Evolutionary conservation across 2,329 filamentous ascomycete genomes (phyloP), one percentile per base, ranked within the genome.

Genomic region (Scedosporium boydii): DNA sequence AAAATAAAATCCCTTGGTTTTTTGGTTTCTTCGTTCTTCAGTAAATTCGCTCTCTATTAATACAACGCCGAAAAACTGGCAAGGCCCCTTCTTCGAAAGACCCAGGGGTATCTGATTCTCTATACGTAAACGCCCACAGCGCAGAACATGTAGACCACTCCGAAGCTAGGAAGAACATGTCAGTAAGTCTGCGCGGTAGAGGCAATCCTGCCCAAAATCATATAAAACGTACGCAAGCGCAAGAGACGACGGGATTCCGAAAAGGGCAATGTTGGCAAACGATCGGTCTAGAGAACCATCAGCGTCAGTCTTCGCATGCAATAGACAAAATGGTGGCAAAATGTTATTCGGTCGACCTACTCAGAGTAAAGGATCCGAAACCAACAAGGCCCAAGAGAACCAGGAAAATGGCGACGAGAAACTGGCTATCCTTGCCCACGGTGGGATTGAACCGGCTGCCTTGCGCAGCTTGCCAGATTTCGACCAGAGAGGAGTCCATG

Each of bases 121-220:
- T 66, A 99, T 75, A 99, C 91, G 87, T 99, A 98, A 73, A 99
- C 95, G 74, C 95, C 95, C 74, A 95, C 95, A 64, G 93, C 95
- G 78, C 95, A 99, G 78, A 99, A 98, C 89, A 97, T 96, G 78
- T 95, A 97, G 56, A 99, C 92, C 59, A 93, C 88, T 69, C 95
- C 95, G 75, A 96, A 90, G 59, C 93, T 97, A 71, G 10, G 29
- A 21, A n/a, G 29, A 21, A 18, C 1, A 34, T 12, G 27, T 69
- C 61, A 72, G 72, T 61, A 53, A 60, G 38, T 14, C 14, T 59
- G 59, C 65, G 58, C 38, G 16, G 7, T n/a, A 27, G 23, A 18
- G 18, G 26, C 29, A 57, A 58, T 46, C 34, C 9, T 34, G 18
- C 58, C 12, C 41, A 23, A 18, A 34, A 58, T 60, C 6, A 26